These are phyloP conservation scores for Boletus insuetus DNA, from an alignment of 768 basidiomycete species.

Conservation along the genomic window DNA sequence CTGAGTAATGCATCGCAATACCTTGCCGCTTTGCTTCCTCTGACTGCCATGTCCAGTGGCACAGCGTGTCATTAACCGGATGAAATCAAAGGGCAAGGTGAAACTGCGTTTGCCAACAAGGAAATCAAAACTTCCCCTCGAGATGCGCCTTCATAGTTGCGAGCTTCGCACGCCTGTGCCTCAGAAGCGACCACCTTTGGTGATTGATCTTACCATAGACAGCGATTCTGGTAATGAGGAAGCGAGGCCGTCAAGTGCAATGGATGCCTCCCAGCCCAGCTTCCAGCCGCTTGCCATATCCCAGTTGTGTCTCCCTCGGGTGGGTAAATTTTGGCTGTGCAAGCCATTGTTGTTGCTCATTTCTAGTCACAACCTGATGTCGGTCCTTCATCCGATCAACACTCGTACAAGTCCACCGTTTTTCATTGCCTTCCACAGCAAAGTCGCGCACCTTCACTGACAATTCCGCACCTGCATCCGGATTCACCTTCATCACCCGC, in stretches of 20 bases:
- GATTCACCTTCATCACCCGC: background rate
- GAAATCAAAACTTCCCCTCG: constrained; percentile 14
- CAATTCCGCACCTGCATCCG: background rate
- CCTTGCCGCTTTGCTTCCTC: background rate
- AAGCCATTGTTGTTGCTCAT: background rate
- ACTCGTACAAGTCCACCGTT: background rate
- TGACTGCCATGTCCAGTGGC: constrained; percentile 22
- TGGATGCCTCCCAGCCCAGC: background rate
- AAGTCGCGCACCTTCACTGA: background rate
- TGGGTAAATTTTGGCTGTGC: constrained; percentile 10
- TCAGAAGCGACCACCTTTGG: background rate
- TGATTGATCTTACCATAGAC: constrained; percentile 24
- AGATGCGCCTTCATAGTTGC: constrained; percentile 16
- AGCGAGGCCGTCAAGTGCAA: background rate
- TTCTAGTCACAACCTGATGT: constrained; percentile 8
- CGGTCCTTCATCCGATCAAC: background rate
- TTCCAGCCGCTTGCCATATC: background rate
- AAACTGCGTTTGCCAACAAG: constrained; percentile 17
- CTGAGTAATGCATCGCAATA: constrained; percentile 16
- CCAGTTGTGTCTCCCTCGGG: background rate
- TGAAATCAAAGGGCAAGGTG: constrained; percentile 29
- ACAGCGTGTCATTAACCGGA: constrained; percentile 22
- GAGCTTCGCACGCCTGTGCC: constrained; percentile 1
- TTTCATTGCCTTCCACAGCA: constrained; percentile 1
- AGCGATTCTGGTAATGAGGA: background rate